phyloP scores from a whole-genome alignment of 2,329 filamentous ascomycete genomes.

The Acarospora socialis region DNA sequence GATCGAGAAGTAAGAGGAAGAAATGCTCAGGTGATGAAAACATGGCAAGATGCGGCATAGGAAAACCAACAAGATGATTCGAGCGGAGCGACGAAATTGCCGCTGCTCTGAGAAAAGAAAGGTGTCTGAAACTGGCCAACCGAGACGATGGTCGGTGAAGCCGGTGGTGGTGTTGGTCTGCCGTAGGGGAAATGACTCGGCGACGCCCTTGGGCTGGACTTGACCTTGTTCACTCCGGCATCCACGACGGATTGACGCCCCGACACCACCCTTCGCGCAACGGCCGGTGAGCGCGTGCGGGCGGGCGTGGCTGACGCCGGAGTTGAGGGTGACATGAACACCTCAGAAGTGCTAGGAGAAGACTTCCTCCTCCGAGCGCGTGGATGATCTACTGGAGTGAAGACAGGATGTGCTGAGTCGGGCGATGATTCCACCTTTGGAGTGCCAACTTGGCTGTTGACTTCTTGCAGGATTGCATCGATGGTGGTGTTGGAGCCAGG shows the following conservation, averaged over 20 bases:
- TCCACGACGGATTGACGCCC: constrained; percentile 1
- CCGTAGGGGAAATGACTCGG: not conserved
- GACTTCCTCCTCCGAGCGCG: constrained; percentile 12
- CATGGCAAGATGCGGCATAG: constrained; percentile 7
- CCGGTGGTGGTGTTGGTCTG: constrained; percentile 13
- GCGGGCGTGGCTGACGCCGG: constrained; percentile 22
- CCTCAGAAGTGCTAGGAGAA: constrained; percentile 12
- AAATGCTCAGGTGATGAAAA: constrained; percentile 12
- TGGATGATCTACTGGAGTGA: too few relatives aligned
- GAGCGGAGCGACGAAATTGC: constrained; percentile 39
- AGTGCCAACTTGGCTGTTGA: constrained; percentile 13
- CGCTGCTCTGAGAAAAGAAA: constrained; percentile 41
- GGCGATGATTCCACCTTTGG: constrained; percentile 7
- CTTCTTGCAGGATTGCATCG: constrained; percentile 13
- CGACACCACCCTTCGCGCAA: constrained; percentile 6
- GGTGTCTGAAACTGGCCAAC: constrained; percentile 19
- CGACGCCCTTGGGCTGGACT: too few relatives aligned
- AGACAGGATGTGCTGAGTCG: constrained; percentile 13
- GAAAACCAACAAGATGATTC: constrained; percentile 39
- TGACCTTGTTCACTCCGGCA: too few relatives aligned
- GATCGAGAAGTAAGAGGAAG: constrained; percentile 12
- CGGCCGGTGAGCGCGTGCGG: constrained; percentile 12
- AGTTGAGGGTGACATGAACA: constrained; percentile 24
- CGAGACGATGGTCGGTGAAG: constrained; percentile 18
- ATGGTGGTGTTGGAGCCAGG: constrained; percentile 9